phyloP scores from a whole-genome alignment of 495 filamentous ascomycete species.

The Annulohypoxylon stygium region DNA sequence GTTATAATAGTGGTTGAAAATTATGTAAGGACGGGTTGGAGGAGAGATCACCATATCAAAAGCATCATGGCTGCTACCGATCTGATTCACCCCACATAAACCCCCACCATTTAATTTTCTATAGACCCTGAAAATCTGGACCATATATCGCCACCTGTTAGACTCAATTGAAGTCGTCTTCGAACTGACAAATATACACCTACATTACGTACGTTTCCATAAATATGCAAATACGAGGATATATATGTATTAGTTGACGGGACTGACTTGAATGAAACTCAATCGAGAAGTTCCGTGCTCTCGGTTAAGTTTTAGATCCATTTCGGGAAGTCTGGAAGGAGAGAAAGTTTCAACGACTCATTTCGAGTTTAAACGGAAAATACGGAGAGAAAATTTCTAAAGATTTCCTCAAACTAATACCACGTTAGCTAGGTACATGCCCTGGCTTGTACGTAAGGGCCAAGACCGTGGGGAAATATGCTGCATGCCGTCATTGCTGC shows the following conservation, averaged over 20 bases:
- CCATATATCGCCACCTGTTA: not conserved
- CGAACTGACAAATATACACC: not conserved
- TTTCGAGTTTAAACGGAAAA: conserved; percentile 13
- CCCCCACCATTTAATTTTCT: conserved; percentile 22
- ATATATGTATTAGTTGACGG: not conserved
- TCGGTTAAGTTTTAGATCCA: conserved; percentile 34
- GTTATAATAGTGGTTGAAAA: not conserved
- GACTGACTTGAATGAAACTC: conserved; percentile 24
- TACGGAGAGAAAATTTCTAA: not conserved
- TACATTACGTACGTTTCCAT: not conserved
- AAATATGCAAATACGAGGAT: not conserved
- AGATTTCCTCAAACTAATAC: conserved; percentile 6
- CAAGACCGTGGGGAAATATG: conserved; percentile 40
- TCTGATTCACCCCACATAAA: conserved; percentile 22
- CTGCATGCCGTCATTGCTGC: conserved; percentile 41
- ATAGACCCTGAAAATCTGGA: not conserved
- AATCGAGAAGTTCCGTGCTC: conserved; percentile 32
- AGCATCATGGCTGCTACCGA: conserved; percentile 27
- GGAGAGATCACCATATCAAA: conserved; percentile 25
- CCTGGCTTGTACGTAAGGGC: conserved; percentile 19
- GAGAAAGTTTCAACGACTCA: conserved; percentile 30
- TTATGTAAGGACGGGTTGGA: not conserved
- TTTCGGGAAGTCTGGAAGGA: conserved; percentile 32
- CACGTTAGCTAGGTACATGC: conserved; percentile 28
- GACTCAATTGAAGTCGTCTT: not conserved